A percentile compares a stretch with the other conserved stretches of the same genome.
These are phyloP conservation scores for Globisporangium middletonii DNA, from an alignment of 352 stramenopile genomes.

Conservation along the genomic window DNA sequence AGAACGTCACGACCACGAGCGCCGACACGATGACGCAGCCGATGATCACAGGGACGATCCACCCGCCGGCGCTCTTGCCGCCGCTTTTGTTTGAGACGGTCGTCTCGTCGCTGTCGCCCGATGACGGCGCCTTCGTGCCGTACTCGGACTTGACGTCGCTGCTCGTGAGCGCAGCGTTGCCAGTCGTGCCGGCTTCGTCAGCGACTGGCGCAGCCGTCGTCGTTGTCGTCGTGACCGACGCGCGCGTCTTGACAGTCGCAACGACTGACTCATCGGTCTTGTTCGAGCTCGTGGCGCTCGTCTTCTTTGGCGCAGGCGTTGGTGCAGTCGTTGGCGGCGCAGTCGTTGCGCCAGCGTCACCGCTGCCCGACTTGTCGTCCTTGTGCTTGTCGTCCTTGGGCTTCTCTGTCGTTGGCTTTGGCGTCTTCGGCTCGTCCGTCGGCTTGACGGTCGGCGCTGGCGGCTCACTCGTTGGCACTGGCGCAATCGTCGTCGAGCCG, in stretches of 20 bases:
- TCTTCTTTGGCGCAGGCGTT: conserved; percentile 10
- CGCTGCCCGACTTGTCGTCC: neutral
- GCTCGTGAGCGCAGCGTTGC: conserved; percentile 24
- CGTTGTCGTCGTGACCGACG: conserved; percentile 13
- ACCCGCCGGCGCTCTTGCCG: conserved; percentile 20
- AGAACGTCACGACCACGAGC: conserved; percentile 52
- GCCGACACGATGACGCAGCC: conserved; percentile 46
- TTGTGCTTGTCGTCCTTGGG: conserved; percentile 3
- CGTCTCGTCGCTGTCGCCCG: conserved; percentile 13
- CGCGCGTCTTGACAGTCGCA: conserved; percentile 19
- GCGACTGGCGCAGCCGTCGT: conserved; percentile 18
- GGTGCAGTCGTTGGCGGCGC: conserved; percentile 14
- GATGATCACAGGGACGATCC: conserved; percentile 56
- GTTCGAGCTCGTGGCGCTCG: conserved; percentile 4
- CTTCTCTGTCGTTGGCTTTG: conserved; percentile 16
- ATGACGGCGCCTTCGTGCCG: conserved; percentile 31
- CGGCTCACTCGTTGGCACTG: neutral
- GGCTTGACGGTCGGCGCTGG: conserved; percentile 18
- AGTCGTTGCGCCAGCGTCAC: conserved; percentile 11
- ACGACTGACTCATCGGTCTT: conserved; percentile 10
- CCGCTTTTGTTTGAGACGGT: conserved; percentile 15
- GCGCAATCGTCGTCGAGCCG: neutral
- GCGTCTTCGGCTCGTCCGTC: conserved; percentile 17
- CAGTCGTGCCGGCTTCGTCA: conserved; percentile 16
- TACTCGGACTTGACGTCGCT: conserved; percentile 39